Conservation (phyloP, 805 yeast genomes). For the Ogataea chonburiensis region DNA sequence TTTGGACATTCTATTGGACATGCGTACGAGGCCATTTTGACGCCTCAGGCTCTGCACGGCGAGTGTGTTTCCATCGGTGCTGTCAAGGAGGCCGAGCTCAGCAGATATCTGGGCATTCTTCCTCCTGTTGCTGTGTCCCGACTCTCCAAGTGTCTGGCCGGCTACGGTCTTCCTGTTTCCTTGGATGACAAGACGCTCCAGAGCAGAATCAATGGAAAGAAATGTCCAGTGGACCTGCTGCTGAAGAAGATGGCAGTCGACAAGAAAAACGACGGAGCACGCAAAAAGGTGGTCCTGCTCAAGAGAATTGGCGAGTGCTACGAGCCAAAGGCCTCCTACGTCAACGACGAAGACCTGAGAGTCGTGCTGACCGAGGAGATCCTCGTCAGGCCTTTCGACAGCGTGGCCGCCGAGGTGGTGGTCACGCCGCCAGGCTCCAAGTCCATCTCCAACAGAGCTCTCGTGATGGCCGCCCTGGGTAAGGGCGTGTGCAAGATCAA, state of each 20-base stretch:
- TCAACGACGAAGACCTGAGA: slow-evolving; percentile 75
- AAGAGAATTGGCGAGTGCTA: slow-evolving; percentile 85
- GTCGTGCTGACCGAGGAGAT: slow-evolving; percentile 83
- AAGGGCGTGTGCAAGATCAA: slow-evolving; percentile 78
- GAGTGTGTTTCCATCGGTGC: slow-evolving; percentile 99
- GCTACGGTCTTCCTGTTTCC: slow-evolving; percentile 84
- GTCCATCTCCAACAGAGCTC: slow-evolving; percentile 93
- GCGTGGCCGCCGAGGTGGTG: slow-evolving; percentile 38
- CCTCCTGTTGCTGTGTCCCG: slow-evolving; percentile 94
- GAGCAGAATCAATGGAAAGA: slow-evolving; percentile 64
- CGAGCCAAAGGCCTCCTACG: slow-evolving; percentile 84
- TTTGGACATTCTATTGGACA: slow-evolving; percentile 98
- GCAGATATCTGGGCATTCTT: slow-evolving; percentile 86
- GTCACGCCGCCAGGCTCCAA: slow-evolving; percentile 95
- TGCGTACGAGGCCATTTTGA: slow-evolving; percentile 95
- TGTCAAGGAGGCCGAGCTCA: slow-evolving; percentile 89
- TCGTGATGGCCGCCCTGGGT: slow-evolving; percentile 89
- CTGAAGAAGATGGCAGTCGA: slow-evolving; percentile 90
- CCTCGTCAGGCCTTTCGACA: slow-evolving; percentile 57
- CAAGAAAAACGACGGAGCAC: slow-evolving; percentile 92
- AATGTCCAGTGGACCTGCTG: slow-evolving; percentile 73
- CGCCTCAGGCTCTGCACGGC: slow-evolving; percentile 96
- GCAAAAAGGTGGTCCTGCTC: slow-evolving; percentile 81
- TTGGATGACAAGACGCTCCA: slow-evolving; percentile 70
- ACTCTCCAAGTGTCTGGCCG: slow-evolving; percentile 73